Conservation (phyloP, 306 rosid species). For the Cicer chorassanicum region DNA sequence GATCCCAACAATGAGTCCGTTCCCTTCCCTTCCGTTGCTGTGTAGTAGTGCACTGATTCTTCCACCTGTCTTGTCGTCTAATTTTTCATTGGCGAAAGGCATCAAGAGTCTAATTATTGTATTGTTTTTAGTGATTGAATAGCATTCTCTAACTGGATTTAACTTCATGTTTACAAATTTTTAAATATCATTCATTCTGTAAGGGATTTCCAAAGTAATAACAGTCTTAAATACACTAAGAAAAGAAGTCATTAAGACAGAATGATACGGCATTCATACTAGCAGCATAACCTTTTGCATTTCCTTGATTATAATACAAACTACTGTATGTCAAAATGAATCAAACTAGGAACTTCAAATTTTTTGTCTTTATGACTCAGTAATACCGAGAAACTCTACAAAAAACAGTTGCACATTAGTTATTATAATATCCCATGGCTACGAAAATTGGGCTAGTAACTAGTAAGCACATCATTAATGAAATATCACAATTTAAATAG, state of each 20-base stretch:
- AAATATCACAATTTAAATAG: constrained; percentile 20
- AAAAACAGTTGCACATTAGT: constrained; percentile 4
- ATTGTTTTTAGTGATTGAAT: constrained; percentile 45
- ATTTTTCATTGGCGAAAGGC: constrained; percentile 57
- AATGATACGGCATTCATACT: not conserved
- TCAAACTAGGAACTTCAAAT: not conserved
- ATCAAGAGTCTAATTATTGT: constrained; percentile 45
- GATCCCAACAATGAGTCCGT: constrained; percentile 34
- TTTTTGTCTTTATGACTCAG: not conserved
- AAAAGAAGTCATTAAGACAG: not conserved
- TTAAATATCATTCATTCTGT: not conserved
- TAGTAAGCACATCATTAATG: not conserved
- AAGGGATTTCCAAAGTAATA: not conserved
- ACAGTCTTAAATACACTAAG: not conserved
- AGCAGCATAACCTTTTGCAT: not conserved
- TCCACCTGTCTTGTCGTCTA: constrained; percentile 36
- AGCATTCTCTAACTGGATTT: constrained; percentile 1
- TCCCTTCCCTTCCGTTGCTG: constrained; percentile 5
- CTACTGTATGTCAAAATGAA: constrained; percentile 12
- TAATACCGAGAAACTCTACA: constrained; percentile 1
- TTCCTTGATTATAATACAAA: constrained; percentile 6
- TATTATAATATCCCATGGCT: not conserved
- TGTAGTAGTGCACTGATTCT: constrained; percentile 39
- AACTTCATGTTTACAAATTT: not conserved
- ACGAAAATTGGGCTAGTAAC: constrained; percentile 3